These are phyloP conservation scores for Vitis rupestris DNA, from an alignment of 164 flowering plant genomes.

Conservation along the genomic window DNA sequence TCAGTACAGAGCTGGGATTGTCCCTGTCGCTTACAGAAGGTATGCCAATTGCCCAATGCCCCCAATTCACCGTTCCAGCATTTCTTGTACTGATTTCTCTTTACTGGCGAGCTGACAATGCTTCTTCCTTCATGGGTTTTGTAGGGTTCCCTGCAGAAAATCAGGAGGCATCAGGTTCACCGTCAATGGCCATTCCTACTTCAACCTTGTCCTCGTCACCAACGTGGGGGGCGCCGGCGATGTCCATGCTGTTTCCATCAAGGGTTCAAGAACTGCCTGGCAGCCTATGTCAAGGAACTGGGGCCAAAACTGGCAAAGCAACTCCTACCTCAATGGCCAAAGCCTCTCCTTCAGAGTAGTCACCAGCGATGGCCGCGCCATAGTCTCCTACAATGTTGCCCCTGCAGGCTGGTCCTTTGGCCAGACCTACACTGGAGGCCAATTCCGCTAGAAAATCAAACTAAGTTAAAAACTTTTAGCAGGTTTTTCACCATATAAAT, in stretches of 20 bases:
- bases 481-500: too few species aligned
- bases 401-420: conserved; percentile 69
- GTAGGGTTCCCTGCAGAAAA: conserved; percentile 64
- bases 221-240: conserved; percentile 85
- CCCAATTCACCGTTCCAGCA: too few species aligned
- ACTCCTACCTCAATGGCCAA: conserved; percentile 64
- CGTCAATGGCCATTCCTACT: conserved; percentile 70
- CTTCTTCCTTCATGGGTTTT: not conserved
- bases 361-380: conserved; percentile 56
- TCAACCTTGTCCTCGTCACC: conserved; percentile 68
- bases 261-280: conserved; percentile 69
- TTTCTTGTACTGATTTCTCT: not conserved
- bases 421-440: conserved; percentile 57
- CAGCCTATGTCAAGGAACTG: conserved; percentile 71
- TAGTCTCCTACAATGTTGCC: conserved; percentile 60
- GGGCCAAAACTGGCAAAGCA: conserved; percentile 85
- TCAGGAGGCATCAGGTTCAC: conserved; percentile 74
- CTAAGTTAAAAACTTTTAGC: not conserved
- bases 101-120: not conserved
- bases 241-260: conserved; percentile 51
- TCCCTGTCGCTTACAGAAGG: conserved; percentile 72
- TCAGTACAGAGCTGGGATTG: conserved; percentile 68
- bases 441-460: conserved; percentile 33
- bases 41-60: not conserved
- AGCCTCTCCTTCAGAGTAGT: conserved; percentile 60